Evolutionary conservation across 1,139 yeast species (phyloP).

Genomic region (Saccharomyces hybrid): DNA sequence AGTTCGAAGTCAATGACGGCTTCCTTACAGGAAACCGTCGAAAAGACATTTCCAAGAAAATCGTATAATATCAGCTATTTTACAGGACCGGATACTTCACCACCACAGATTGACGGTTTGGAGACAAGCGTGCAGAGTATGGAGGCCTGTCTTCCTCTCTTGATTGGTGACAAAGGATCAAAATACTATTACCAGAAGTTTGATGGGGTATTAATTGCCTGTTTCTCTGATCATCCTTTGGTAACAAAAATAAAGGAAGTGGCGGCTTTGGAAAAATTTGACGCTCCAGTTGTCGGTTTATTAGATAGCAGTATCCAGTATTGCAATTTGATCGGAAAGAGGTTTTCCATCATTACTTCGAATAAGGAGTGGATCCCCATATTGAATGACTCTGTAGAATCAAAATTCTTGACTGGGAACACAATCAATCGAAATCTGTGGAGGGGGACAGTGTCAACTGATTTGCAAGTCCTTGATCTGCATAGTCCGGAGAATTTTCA

Average conservation of each 20-base stretch:
- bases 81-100: constrained; percentile 62
- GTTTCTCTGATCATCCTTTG: constrained; percentile 78
- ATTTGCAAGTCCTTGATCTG: constrained; percentile 37
- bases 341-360: constrained; percentile 66
- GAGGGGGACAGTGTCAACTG: constrained; percentile 45
- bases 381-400: constrained; percentile 47
- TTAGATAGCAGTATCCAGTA: constrained; percentile 66
- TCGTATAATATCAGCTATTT: constrained; percentile 39
- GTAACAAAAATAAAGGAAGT: constrained; percentile 44
- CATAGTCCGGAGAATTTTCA: constrained; percentile 25
- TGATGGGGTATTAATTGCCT: constrained; percentile 65
- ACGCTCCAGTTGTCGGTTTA: constrained; percentile 53
- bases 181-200: constrained; percentile 20
- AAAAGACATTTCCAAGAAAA: constrained; percentile 37
- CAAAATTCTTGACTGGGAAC: constrained; percentile 39
- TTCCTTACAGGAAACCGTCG: constrained; percentile 39
- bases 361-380: constrained; percentile 59
- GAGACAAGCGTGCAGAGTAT: constrained; percentile 50
- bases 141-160: constrained; percentile 47
- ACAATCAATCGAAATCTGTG: constrained; percentile 18
- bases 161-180: constrained; percentile 34
- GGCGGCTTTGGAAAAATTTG: constrained; percentile 30
- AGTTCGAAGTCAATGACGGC: constrained; percentile 56
- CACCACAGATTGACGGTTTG: constrained; percentile 54
- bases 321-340: constrained; percentile 44